Conservation (phyloP, 371 early-diverging fungal genomes). For the Mortierella sp. region DNA sequence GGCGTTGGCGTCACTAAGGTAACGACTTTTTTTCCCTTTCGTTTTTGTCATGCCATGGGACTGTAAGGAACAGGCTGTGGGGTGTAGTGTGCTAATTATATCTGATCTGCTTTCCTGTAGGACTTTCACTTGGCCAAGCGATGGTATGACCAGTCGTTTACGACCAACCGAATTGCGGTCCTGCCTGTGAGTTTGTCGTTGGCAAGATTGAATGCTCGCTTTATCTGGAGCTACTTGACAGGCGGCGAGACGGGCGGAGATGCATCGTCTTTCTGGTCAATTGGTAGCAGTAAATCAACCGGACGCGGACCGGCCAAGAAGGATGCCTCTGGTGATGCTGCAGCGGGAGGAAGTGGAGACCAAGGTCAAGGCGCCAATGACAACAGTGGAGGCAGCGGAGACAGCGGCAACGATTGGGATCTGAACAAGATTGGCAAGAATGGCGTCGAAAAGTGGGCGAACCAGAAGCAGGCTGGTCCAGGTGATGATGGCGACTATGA, state of each 20-base stretch:
- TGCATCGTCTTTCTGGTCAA: constrained; percentile 57
- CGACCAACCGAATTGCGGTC: constrained; percentile 83
- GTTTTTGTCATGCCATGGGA: no score
- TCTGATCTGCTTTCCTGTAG: constrained; percentile 43
- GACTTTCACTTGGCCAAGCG: constrained; percentile 95
- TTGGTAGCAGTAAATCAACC: constrained; percentile 47
- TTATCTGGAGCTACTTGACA: constrained; percentile 73
- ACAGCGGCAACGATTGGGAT: constrained; percentile 30
- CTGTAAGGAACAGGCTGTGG: neutral
- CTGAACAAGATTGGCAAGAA: constrained; percentile 33
- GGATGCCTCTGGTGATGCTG: neutral
- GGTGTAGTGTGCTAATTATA: neutral
- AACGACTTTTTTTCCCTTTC: constrained; percentile 13
- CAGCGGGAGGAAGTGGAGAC: neutral
- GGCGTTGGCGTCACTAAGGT: constrained; percentile 91
- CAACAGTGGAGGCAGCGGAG: neutral
- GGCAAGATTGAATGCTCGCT: constrained; percentile 77
- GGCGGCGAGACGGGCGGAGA: constrained; percentile 68
- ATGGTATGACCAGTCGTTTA: constrained; percentile 86
- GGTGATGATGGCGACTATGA: constrained; percentile 19
- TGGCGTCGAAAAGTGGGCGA: constrained; percentile 39
- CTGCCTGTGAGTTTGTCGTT: constrained; percentile 87
- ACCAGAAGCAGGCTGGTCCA: constrained; percentile 27
- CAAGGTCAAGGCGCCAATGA: neutral
- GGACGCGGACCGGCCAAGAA: constrained; percentile 3